A percentile compares a stretch with the other conserved stretches of the same genome.
Conservation (phyloP, 192 early-diverging fungal genomes). For the Backusella tarrabulga region DNA sequence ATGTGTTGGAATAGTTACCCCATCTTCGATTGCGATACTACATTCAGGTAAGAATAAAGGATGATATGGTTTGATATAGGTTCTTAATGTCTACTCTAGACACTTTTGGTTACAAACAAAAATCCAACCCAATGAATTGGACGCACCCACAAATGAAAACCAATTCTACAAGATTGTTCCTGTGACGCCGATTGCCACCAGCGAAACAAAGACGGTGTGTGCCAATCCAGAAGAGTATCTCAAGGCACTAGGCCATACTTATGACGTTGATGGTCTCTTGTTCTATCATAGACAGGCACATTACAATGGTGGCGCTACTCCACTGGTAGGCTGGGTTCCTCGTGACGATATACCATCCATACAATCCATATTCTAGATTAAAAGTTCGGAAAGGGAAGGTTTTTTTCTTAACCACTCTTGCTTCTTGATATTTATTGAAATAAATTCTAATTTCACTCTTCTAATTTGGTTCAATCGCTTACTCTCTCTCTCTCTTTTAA, state of each 20-base stretch:
- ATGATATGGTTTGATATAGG: neutral
- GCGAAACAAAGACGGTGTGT: constrained; percentile 1
- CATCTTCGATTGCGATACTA: constrained; percentile 63
- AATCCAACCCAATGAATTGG: constrained; percentile 47
- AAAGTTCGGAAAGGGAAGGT: neutral
- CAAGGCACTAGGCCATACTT: neutral
- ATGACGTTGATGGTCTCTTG: constrained; percentile 46
- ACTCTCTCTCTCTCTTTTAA: too few species aligned
- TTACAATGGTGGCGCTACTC: constrained; percentile 53
- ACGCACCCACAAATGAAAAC: constrained; percentile 27
- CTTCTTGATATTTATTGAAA: neutral
- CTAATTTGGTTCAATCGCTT: neutral
- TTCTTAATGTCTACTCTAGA: neutral
- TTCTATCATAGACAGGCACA: constrained; percentile 55
- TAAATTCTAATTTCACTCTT: neutral
- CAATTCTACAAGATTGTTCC: constrained; percentile 29
- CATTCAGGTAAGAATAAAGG: constrained; percentile 39
- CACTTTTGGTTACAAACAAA: constrained; percentile 50
- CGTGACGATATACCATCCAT: constrained; percentile 32
- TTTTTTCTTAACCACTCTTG: neutral
- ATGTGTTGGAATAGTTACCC: constrained; percentile 64
- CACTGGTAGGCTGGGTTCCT: constrained; percentile 54
- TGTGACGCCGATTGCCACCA: constrained; percentile 8
- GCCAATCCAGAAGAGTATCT: neutral
- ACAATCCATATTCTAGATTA: neutral